A percentile compares a stretch with the other conserved stretches of the same genome.
phyloP scores from a whole-genome alignment of 306 rosid species.

The Sophora flavescens region DNA sequence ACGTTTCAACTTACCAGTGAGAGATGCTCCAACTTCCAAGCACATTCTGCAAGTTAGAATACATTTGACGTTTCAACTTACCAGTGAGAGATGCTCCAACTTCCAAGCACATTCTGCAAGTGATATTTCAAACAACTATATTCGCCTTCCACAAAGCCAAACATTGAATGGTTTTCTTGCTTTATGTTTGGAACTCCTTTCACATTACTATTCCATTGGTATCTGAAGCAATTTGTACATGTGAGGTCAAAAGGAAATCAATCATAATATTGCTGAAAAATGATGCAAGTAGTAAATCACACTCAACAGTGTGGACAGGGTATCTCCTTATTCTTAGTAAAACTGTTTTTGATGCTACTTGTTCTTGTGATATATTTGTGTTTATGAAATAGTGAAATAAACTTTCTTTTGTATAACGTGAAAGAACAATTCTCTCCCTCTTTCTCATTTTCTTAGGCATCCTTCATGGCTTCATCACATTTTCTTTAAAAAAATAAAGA shows the following conservation, averaged over 20 bases:
- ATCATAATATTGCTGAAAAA: not conserved
- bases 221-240: slow-evolving; percentile 1
- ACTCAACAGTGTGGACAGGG: not conserved
- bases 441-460: not conserved
- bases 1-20: not conserved
- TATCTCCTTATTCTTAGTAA: not conserved
- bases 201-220: not conserved
- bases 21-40: not conserved
- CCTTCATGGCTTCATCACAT: not conserved
- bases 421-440: not conserved
- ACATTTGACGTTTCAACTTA: slow-evolving; percentile 16
- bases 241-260: slow-evolving; percentile 28
- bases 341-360: slow-evolving; percentile 9
- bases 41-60: not conserved
- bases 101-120: not conserved
- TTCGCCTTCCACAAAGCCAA: not conserved
- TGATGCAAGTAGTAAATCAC: slow-evolving; percentile 5
- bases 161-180: not conserved
- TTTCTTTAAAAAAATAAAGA: too few species aligned
- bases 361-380: not conserved
- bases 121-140: not conserved
- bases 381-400: not conserved
- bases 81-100: not conserved
- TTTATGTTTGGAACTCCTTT: not conserved
- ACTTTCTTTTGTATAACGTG: not conserved